Conservation (phyloP, 225 moss, liverwort and hornwort genomes). For the Rhytidiadelphus loreus region DNA sequence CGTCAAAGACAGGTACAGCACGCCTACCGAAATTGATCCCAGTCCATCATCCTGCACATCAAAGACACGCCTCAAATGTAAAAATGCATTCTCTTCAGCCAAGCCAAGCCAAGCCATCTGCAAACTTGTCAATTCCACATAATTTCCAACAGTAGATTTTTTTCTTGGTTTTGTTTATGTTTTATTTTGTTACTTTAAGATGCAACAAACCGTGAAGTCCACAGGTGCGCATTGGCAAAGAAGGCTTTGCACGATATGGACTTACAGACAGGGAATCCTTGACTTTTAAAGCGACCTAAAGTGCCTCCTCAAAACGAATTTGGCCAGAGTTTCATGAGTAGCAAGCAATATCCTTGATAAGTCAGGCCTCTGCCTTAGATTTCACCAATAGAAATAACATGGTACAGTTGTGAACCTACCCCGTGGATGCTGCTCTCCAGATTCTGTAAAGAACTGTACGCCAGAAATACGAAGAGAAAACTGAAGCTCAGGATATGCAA, state of each 20-base stretch:
- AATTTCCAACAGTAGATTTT: background rate
- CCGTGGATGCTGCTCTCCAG: constrained; percentile 89
- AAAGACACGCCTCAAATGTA: background rate
- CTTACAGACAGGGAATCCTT: background rate
- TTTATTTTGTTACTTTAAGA: background rate
- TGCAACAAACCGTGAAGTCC: background rate
- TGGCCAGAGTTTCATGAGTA: background rate
- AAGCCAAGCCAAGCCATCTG: background rate
- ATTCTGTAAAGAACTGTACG: constrained; percentile 80
- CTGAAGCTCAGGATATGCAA: constrained; percentile 67
- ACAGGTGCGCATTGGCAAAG: background rate
- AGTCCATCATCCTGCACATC: constrained; percentile 69
- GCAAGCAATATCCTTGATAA: background rate
- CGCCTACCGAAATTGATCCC: constrained; percentile 71
- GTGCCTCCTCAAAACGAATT: background rate
- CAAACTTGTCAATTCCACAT: background rate
- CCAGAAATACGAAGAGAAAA: constrained; percentile 83
- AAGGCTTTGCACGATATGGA: background rate
- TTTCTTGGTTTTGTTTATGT: background rate
- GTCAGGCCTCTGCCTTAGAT: background rate
- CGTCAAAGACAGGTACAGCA: constrained; percentile 79
- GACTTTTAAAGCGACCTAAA: background rate
- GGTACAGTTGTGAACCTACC: constrained; percentile 5
- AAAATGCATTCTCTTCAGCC: background rate
- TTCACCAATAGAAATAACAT: background rate